A percentile compares a stretch with the other conserved stretches of the same genome.
These are phyloP conservation scores for Cavenderia fasciculata DNA, from an alignment of 78 protist species.

Conservation along the genomic window DNA sequence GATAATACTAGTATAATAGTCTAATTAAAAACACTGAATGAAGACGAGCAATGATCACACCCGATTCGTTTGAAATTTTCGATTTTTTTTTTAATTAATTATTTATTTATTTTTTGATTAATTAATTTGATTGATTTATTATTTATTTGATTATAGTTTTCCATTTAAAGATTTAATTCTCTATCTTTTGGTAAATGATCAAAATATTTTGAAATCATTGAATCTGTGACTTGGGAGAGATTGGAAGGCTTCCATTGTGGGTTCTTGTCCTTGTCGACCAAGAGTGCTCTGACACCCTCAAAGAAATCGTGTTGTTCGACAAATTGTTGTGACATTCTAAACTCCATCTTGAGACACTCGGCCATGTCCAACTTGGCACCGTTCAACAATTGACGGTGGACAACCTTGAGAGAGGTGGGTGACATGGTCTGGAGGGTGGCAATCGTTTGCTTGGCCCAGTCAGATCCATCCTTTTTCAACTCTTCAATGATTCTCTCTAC, in stretches of 20 bases:
- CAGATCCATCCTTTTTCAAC: slow-evolving; percentile 11
- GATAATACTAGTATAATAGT: no score
- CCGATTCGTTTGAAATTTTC: neutral
- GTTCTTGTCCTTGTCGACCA: slow-evolving; percentile 83
- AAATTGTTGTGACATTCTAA: slow-evolving; percentile 62
- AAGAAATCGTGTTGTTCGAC: slow-evolving; percentile 27
- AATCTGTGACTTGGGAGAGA: slow-evolving; percentile 29
- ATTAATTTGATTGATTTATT: neutral
- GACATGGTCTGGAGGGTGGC: slow-evolving; percentile 21
- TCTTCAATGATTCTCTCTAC: slow-evolving; percentile 28
- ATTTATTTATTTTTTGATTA: neutral
- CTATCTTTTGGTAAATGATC: slow-evolving; percentile 5
- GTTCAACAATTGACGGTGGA: slow-evolving; percentile 50
- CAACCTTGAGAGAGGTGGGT: slow-evolving; percentile 64
- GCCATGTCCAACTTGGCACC: slow-evolving; percentile 20
- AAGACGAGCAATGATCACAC: neutral
- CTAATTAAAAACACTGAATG: no score
- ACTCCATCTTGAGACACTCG: slow-evolving; percentile 64
- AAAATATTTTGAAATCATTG: slow-evolving; percentile 48
- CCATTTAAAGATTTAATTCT: slow-evolving; percentile 13
- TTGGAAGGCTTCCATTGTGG: slow-evolving; percentile 78
- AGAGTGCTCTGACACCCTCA: slow-evolving; percentile 80
- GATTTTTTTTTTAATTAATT: neutral
- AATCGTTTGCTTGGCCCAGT: slow-evolving; percentile 39
- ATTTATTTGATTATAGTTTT: neutral